These are phyloP conservation scores for Tremella yokohamensis DNA, from an alignment of 768 basidiomycete genomes.

Conservation along the genomic window DNA sequence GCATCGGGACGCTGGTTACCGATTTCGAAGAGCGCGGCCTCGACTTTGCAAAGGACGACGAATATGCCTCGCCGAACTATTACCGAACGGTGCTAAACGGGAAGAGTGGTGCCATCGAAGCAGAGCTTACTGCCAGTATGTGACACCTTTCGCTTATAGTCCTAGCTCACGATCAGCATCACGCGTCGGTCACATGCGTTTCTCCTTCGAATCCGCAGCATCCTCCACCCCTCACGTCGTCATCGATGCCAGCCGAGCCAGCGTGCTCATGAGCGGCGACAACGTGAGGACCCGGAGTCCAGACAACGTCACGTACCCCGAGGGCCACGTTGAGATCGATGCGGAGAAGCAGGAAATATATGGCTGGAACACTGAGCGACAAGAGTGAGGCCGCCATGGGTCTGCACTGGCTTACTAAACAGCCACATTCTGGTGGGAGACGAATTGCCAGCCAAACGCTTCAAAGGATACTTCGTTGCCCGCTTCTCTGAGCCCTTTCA, in stretches of 20 bases:
- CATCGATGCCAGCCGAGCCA: conserved; percentile 65
- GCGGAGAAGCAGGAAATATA: conserved; percentile 57
- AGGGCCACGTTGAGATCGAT: conserved; percentile 58
- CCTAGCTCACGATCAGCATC: conserved; percentile 56
- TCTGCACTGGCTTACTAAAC: not conserved
- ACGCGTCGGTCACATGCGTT: conserved; percentile 69
- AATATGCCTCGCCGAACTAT: conserved; percentile 50
- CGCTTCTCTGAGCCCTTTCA: conserved; percentile 52
- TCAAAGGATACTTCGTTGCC: conserved; percentile 57
- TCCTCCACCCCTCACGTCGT: conserved; percentile 59
- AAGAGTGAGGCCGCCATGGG: conserved; percentile 64
- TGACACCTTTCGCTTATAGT: not conserved
- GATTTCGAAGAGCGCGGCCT: conserved; percentile 58
- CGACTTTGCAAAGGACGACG: conserved; percentile 26
- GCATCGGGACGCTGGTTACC: conserved; percentile 62
- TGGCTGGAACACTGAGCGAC: conserved; percentile 65
- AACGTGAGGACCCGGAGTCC: conserved; percentile 40
- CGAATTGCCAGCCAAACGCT: conserved; percentile 43
- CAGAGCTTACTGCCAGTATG: conserved; percentile 37
- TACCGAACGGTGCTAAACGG: conserved; percentile 65
- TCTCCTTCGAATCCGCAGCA: conserved; percentile 57
- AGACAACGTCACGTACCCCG: conserved; percentile 58
- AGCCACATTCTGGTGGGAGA: conserved; percentile 34
- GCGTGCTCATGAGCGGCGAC: conserved; percentile 57
- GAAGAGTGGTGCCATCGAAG: conserved; percentile 23